Conservation (phyloP, 116 monocot genomes). For the Iris pallida region DNA sequence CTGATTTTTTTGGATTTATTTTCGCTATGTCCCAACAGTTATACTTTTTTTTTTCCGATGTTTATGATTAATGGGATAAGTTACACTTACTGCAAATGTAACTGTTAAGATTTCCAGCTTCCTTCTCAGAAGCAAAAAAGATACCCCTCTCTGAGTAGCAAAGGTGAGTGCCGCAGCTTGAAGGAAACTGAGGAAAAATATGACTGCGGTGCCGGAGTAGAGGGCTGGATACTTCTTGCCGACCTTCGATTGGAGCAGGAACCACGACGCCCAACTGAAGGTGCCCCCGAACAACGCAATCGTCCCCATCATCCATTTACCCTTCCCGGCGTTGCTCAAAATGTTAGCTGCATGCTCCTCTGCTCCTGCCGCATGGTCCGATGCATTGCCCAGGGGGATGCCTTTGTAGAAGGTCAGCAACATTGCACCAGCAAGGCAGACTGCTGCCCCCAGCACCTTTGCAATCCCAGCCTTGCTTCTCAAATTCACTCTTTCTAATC, state of each 20-base stretch:
- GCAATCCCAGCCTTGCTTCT: constrained; percentile 34
- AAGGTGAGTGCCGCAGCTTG: constrained; percentile 37
- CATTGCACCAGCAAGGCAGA: constrained; percentile 30
- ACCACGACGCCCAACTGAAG: constrained; percentile 55
- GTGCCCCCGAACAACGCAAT: constrained; percentile 31
- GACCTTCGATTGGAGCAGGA: constrained; percentile 46
- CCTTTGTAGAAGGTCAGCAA: constrained; percentile 46
- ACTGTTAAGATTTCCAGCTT: constrained; percentile 37
- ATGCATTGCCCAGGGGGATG: constrained; percentile 4
- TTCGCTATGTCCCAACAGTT: too few species aligned
- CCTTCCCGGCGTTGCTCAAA: neutral
- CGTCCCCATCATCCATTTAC: constrained; percentile 52
- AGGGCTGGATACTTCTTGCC: constrained; percentile 49
- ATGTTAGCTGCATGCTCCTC: neutral
- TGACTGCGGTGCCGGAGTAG: constrained; percentile 52
- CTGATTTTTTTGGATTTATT: too few species aligned
- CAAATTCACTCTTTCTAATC: constrained; percentile 17
- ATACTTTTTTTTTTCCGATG: too few species aligned
- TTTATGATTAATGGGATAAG: neutral
- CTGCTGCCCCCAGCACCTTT: constrained; percentile 31
- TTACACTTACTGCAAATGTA: constrained; percentile 38
- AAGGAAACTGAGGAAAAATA: constrained; percentile 62
- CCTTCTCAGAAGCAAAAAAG: constrained; percentile 23
- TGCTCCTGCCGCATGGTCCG: neutral
- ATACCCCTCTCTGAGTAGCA: constrained; percentile 25